Conservation (phyloP, 257 asterid species). For the Rauvolfia tetraphylla region DNA sequence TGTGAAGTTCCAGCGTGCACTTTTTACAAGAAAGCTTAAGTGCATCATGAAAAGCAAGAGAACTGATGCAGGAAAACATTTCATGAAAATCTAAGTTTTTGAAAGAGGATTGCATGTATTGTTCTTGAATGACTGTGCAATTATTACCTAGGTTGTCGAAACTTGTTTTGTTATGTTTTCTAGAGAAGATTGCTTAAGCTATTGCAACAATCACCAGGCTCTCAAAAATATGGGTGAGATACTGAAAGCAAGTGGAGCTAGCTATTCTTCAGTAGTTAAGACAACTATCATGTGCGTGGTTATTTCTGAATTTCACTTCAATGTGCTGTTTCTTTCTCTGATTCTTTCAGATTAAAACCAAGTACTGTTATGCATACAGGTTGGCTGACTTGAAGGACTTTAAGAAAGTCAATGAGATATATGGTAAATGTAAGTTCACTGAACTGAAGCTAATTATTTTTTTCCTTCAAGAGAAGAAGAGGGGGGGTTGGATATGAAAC, state of each 20-base stretch:
- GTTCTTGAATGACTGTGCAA: not conserved
- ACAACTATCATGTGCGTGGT: conserved; percentile 84
- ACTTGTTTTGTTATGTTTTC: not conserved
- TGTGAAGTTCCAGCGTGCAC: not conserved
- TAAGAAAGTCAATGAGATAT: conserved; percentile 86
- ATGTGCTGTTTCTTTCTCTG: conserved; percentile 7
- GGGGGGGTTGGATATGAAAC: too few relatives aligned
- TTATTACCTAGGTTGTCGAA: not conserved
- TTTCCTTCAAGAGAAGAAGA: too few relatives aligned
- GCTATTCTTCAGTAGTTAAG: conserved; percentile 94
- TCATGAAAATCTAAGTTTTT: not conserved
- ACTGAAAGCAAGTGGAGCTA: conserved; percentile 86
- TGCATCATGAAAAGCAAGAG: not conserved
- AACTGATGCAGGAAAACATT: not conserved
- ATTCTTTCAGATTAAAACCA: conserved; percentile 7
- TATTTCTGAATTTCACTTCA: conserved; percentile 10
- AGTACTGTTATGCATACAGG: conserved; percentile 38
- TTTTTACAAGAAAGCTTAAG: not conserved
- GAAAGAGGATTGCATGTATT: not conserved
- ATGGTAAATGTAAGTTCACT: conserved; percentile 82
- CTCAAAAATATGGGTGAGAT: conserved; percentile 97
- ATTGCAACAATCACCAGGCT: conserved; percentile 43
- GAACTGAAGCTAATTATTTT: conserved; percentile 4
- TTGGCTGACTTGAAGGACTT: conserved; percentile 97
- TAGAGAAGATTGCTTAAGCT: conserved; percentile 2